Base-by-base conservation (phyloP, 257 asterid genomes). In the Plantago ovata region DNA sequence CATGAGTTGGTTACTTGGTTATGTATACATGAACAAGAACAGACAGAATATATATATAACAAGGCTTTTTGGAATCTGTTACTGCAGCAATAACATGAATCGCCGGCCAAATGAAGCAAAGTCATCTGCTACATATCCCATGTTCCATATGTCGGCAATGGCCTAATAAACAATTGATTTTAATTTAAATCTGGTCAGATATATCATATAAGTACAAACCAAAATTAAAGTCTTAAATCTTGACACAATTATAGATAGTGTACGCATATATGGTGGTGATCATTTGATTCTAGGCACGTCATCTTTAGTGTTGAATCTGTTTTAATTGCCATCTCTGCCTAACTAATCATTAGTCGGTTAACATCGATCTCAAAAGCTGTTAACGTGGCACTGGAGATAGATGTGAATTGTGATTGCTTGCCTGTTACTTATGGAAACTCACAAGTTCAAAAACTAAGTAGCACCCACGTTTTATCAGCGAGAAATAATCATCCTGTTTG, bases 141-240 rank as follows among this genome's bases (percentile, higher is more conserved):
- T 40, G 67, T 60, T 62, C 16, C 50, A 40, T 59, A 59, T 69
- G 83, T 73, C 72, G 77, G 68, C 51, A 65, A 38, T 71, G 64
- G 42, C 58, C 63, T 58, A 63, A 43, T 43, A 13, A 42, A 11
- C 3, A 43, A 2, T 13, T n/a, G n/a, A 43, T 43, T 28, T 8
- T 28, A 28, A 3, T 28, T 8, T 28, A 28, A 28, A 28, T 28
- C 36, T n/a, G n/a, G n/a, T n/a, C n/a, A n/a, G 2, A 28, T 28
- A 28, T 28, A 28, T 6, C 6, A 28, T 28, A 28, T 28, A 28
- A 9, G 22, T 69, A 51, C 40, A 42, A 28, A 32, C 40, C 50
- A 13, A 54, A 39, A 39, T 11, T 13, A 40, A 16, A 24, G 9
- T 48, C 46, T 46, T 68, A 28, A 43, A 16, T 11, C 22, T 38